A percentile compares a stretch with the other conserved stretches of the same genome.
Evolutionary conservation across 257 asterid species (phyloP).

Genomic region (Solanum chmielewskii): DNA sequence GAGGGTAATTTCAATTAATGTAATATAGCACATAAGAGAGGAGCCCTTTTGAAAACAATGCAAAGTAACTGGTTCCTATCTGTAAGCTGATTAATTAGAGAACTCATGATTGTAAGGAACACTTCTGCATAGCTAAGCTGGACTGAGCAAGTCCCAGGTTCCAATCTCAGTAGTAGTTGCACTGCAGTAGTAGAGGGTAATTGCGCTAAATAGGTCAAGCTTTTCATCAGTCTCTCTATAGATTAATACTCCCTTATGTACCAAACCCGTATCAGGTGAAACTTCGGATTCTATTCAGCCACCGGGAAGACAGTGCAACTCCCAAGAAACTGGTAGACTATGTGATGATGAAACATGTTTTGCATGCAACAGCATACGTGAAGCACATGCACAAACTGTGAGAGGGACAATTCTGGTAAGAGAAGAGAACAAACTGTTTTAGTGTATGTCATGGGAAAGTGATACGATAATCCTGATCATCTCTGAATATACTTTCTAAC

Average conservation of each 20-base stretch:
- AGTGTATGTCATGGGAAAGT: not conserved
- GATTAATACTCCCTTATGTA: not conserved
- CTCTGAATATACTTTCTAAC: constrained; percentile 4
- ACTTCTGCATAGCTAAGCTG: not conserved
- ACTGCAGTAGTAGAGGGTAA: not conserved
- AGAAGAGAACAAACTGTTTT: not conserved
- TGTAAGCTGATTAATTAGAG: not conserved
- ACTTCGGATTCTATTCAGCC: constrained; percentile 74
- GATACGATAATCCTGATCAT: not conserved
- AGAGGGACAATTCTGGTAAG: constrained; percentile 93
- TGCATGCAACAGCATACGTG: constrained; percentile 83
- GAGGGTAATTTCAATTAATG: not conserved
- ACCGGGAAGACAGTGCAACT: constrained; percentile 65
- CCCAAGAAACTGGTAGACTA: constrained; percentile 45
- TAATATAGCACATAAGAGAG: no score
- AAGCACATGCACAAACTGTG: constrained; percentile 74
- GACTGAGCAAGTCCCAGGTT: not conserved
- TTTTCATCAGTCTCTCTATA: not conserved
- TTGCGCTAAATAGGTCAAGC: not conserved
- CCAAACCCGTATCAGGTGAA: constrained; percentile 51
- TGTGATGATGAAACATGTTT: constrained; percentile 70
- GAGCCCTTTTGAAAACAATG: not conserved
- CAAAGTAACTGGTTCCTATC: not conserved
- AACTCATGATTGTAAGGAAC: not conserved
- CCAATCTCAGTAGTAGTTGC: not conserved